Conservation (phyloP, 345 rosid species). For the Eucalyptus cloeziana region DNA sequence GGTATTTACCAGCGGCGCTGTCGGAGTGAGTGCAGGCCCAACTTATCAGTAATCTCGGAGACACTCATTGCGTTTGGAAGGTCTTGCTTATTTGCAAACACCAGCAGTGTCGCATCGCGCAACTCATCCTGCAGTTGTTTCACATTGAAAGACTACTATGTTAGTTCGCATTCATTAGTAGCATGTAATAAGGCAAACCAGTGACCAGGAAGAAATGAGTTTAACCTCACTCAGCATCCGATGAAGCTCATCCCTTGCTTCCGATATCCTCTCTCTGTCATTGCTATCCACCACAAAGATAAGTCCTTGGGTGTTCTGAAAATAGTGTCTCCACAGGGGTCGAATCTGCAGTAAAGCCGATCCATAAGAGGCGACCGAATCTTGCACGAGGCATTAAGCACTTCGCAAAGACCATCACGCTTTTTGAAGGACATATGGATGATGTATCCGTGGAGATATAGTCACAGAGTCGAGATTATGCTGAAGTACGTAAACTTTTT, state of each 20-base stretch:
- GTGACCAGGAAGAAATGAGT: background rate
- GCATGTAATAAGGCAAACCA: background rate
- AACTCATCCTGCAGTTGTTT: slow-evolving; percentile 28
- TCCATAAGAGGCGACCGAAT: background rate
- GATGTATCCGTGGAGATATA: background rate
- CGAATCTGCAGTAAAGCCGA: slow-evolving; percentile 21
- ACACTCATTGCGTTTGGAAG: slow-evolving; percentile 52
- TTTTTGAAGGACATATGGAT: background rate
- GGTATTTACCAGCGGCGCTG: slow-evolving; percentile 39
- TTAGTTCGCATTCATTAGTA: too few relatives aligned
- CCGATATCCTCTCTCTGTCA: slow-evolving; percentile 41
- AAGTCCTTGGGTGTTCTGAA: slow-evolving; percentile 57
- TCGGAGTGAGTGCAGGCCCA: slow-evolving; percentile 52
- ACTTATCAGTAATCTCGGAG: slow-evolving; percentile 56
- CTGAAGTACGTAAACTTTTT: background rate
- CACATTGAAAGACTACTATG: background rate
- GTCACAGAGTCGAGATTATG: background rate
- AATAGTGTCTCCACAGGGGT: slow-evolving; percentile 58
- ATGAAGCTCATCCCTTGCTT: slow-evolving; percentile 57
- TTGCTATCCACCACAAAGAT: slow-evolving; percentile 64
- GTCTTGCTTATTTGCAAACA: slow-evolving; percentile 68
- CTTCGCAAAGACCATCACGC: background rate
- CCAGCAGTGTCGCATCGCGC: slow-evolving; percentile 35
- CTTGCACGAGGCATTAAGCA: background rate
- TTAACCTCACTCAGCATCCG: slow-evolving; percentile 49